phyloP scores from a whole-genome alignment of 192 early-diverging fungal species.

The Oehlia diaphana region DNA sequence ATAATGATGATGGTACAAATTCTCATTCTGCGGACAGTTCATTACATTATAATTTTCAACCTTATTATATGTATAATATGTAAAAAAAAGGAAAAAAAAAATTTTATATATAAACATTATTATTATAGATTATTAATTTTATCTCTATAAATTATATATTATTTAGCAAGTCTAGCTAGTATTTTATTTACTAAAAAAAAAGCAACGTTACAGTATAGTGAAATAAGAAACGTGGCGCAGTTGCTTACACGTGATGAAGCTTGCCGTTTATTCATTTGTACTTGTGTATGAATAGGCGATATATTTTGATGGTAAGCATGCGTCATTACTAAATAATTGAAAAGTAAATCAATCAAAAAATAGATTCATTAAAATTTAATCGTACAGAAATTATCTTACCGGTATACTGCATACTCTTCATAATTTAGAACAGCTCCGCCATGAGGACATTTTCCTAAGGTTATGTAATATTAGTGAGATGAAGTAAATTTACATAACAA shows the following conservation, averaged over 20 bases:
- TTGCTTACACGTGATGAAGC: neutral
- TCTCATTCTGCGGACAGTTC: too few species aligned
- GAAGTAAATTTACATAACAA: neutral
- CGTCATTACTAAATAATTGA: neutral
- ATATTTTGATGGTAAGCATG: slow-evolving; percentile 14
- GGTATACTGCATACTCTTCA: slow-evolving; percentile 23
- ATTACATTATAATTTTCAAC: neutral
- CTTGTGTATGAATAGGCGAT: slow-evolving; percentile 13
- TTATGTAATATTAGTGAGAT: neutral
- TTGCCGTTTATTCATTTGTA: slow-evolving; percentile 3
- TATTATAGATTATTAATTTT: too few species aligned
- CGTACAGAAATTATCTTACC: neutral
- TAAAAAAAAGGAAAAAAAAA: neutral
- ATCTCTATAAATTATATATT: too few species aligned
- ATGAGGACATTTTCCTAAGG: slow-evolving; percentile 15
- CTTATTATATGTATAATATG: neutral
- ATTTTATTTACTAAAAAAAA: too few species aligned
- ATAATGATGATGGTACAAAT: too few species aligned
- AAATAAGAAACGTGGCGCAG: too few species aligned
- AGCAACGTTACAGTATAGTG: too few species aligned
- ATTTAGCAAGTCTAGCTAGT: too few species aligned
- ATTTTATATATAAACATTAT: too few species aligned
- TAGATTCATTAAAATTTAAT: neutral
- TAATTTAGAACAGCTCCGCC: neutral
- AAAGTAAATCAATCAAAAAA: neutral